Conservation (phyloP, 2,329 filamentous ascomycete species). For the Chaetoscypha palmicola region DNA sequence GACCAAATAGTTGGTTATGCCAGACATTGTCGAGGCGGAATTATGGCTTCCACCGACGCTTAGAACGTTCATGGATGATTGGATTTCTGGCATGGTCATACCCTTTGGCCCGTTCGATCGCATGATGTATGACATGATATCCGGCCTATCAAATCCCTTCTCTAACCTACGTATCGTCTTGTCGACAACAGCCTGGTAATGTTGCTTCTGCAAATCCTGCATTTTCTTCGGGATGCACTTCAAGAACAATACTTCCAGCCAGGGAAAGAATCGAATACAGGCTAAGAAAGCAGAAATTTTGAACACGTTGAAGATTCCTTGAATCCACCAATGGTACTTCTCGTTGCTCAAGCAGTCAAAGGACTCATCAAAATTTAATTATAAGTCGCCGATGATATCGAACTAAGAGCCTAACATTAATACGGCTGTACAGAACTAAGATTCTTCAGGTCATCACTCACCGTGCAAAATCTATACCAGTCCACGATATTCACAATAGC, state of each 20-base stretch:
- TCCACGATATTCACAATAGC: conserved; percentile 22
- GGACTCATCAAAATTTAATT: too few species aligned
- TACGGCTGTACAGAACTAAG: too few species aligned
- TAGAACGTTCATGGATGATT: conserved; percentile 6
- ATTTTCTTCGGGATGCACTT: conserved; percentile 1
- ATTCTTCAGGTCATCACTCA: too few species aligned
- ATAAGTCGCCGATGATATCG: too few species aligned
- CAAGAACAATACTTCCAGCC: neutral
- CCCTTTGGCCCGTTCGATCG: conserved; percentile 15
- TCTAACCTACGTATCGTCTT: conserved; percentile 5
- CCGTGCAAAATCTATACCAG: conserved; percentile 33
- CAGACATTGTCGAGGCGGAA: conserved; percentile 16
- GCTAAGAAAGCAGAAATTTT: neutral
- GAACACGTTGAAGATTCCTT: neutral
- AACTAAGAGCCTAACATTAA: too few species aligned
- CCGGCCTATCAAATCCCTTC: neutral
- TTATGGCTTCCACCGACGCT: conserved; percentile 19
- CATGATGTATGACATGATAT: conserved; percentile 9
- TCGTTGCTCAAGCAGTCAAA: conserved; percentile 31
- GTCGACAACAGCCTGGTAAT: conserved; percentile 1
- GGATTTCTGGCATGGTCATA: conserved; percentile 13
- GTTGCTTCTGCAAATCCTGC: neutral
- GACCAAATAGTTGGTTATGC: conserved; percentile 20
- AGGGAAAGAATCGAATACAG: conserved; percentile 1
- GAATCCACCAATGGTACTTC: conserved; percentile 23